Conservation (phyloP, 2,329 filamentous ascomycete species). For the Colletotrichum endophyticum region DNA sequence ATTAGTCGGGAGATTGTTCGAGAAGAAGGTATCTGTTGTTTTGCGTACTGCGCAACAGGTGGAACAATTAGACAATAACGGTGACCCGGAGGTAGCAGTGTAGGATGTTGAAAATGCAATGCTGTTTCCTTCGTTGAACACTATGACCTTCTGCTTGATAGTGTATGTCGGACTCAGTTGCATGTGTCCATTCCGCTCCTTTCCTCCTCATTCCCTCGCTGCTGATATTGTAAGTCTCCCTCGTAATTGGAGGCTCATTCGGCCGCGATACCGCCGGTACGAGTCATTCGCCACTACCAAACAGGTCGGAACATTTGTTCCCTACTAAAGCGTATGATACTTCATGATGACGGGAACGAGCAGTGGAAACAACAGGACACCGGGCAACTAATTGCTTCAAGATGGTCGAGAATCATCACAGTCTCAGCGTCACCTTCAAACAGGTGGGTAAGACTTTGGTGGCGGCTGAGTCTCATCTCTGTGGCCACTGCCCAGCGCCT, state of each 20-base stretch:
- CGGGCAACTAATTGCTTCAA: not conserved
- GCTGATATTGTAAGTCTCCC: not conserved
- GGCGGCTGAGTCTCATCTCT: not conserved
- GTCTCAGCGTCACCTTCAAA: not conserved
- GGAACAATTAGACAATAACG: not conserved
- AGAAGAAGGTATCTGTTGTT: rapidly evolving
- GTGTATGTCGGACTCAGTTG: not conserved
- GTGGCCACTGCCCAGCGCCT: not conserved
- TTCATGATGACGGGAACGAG: not conserved
- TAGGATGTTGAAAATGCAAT: rapidly evolving
- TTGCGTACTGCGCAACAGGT: rapidly evolving
- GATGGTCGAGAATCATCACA: not conserved
- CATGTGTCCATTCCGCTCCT: not conserved
- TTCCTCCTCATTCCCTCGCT: not conserved
- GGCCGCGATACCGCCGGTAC: not conserved
- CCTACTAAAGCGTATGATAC: not conserved
- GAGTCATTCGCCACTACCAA: not conserved
- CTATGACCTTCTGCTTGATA: not conserved
- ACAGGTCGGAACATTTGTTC: not conserved
- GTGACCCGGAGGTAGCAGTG: not conserved
- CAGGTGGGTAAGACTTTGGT: not conserved
- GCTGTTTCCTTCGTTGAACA: not conserved
- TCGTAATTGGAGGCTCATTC: rapidly evolving
- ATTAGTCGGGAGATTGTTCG: not conserved
- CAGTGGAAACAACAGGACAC: no score